Conservation (phyloP, 306 rosid genomes). For the Rubus idaeus region DNA sequence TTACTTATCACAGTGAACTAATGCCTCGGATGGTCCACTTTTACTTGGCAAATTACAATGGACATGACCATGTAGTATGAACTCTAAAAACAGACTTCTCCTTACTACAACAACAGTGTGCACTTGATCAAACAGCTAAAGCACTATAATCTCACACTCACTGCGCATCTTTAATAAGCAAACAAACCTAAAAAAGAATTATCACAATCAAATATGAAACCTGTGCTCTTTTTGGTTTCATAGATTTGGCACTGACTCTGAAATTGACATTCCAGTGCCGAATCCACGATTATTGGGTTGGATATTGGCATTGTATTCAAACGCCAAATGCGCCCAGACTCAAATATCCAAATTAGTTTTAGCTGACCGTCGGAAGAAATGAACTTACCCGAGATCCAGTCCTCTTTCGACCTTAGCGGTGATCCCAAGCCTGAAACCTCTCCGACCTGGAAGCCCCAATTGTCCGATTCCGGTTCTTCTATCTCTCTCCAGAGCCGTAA, state of each 20-base stretch:
- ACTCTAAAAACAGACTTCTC: neutral
- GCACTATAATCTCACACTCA: constrained; percentile 3
- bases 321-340: neutral
- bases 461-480: neutral
- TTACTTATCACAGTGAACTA: neutral
- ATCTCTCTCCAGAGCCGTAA: no score
- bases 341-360: neutral
- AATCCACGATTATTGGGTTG: neutral
- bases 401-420: neutral
- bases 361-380: neutral
- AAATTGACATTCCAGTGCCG: constrained; percentile 1
- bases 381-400: constrained; percentile 18
- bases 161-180: neutral
- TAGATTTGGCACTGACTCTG: neutral
- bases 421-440: neutral
- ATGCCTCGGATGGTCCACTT: neutral
- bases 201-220: neutral
- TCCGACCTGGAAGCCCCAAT: neutral
- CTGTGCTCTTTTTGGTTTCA: neutral
- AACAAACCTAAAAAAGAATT: neutral
- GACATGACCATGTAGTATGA: neutral
- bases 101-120: neutral
- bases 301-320: neutral
- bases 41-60: neutral
- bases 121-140: constrained; percentile 5